Percentiles rank a stretch among this genome's conserved stretches.
Evolutionary conservation across 257 asterid genomes (phyloP).

Genomic region (Nicotiana attenuata): DNA sequence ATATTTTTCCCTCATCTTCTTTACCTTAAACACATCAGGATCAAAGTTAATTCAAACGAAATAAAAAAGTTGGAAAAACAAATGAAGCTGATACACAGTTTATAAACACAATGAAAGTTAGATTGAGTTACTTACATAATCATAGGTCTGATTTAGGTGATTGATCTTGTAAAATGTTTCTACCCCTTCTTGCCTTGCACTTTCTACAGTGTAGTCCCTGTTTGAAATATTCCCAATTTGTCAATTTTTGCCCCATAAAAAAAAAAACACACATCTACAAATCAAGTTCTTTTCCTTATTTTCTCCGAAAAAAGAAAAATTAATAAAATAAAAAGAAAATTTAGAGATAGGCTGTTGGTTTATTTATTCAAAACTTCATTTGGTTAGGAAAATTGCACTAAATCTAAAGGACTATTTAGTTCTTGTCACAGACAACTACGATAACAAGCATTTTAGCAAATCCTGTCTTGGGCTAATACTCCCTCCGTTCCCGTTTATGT

Average conservation of each 20-base stretch:
- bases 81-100: neutral
- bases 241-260: neutral
- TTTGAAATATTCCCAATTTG: neutral
- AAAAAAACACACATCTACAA: neutral
- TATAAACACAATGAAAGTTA: neutral
- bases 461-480: neutral
- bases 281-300: neutral
- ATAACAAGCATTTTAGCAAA: neutral
- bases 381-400: neutral
- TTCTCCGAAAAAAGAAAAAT: neutral
- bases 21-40: conserved; percentile 39
- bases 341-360: neutral
- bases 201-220: conserved; percentile 74
- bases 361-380: neutral
- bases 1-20: conserved; percentile 62
- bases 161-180: conserved; percentile 57
- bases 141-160: conserved; percentile 67
- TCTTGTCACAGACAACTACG: neutral
- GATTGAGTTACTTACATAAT: conserved; percentile 44
- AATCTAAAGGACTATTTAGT: neutral
- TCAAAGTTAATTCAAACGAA: neutral
- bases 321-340: neutral
- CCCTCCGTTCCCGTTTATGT: too few species aligned
- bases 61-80: neutral
- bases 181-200: conserved; percentile 70